Conservation (phyloP, 2,329 filamentous ascomycete genomes). For the Neocucurbitaria cava region DNA sequence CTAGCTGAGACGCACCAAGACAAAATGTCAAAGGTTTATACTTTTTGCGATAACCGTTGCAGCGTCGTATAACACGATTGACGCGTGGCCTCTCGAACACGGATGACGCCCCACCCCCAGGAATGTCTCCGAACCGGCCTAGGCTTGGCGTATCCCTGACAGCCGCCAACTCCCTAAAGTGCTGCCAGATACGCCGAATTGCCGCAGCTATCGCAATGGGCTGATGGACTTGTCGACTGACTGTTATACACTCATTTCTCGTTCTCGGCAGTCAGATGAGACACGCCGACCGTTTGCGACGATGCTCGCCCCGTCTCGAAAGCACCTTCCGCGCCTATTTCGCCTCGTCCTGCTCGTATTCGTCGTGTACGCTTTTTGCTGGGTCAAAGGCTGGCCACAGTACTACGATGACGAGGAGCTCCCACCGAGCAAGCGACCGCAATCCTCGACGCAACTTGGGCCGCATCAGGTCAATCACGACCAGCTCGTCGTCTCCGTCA, state of each 20-base stretch:
- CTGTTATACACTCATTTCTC: not conserved
- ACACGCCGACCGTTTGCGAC: slow-evolving; percentile 17
- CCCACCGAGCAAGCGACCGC: slow-evolving; percentile 25
- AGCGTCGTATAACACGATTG: not conserved
- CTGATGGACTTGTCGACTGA: slow-evolving; percentile 2
- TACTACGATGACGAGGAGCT: slow-evolving; percentile 44
- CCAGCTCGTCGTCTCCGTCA: slow-evolving; percentile 60
- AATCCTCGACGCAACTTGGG: slow-evolving; percentile 13
- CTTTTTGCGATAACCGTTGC: not conserved
- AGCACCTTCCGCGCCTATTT: slow-evolving; percentile 28
- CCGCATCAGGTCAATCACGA: slow-evolving; percentile 30
- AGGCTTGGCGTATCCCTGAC: slow-evolving; percentile 18
- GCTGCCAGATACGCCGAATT: slow-evolving; percentile 2
- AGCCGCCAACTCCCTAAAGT: slow-evolving; percentile 1
- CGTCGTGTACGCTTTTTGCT: slow-evolving; percentile 36
- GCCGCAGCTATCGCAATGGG: slow-evolving; percentile 7
- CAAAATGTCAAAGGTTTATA: not conserved
- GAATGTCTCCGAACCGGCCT: slow-evolving; percentile 10
- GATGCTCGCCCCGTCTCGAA: slow-evolving; percentile 32
- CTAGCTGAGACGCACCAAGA: not conserved
- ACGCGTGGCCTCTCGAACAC: slow-evolving; percentile 12
- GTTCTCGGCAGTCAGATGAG: slow-evolving; percentile 11
- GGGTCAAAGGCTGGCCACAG: slow-evolving; percentile 43
- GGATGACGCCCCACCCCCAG: slow-evolving; percentile 9
- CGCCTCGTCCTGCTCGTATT: slow-evolving; percentile 27